phyloP scores from a whole-genome alignment of 208 protist genomes.

The Wallacemonas sp. region DNA sequence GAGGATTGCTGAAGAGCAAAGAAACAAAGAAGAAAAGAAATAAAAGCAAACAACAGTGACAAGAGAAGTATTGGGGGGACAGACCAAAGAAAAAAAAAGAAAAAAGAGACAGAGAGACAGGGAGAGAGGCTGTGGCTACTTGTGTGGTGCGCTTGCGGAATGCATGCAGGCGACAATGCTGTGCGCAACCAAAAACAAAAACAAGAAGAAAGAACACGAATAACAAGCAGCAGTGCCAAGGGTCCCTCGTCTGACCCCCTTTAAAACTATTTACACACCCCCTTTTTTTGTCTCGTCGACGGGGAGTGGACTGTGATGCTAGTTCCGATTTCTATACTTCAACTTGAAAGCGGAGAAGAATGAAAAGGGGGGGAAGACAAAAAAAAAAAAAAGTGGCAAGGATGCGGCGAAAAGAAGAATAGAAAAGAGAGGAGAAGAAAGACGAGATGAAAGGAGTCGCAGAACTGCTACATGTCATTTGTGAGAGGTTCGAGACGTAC shows the following conservation, averaged over 20 bases:
- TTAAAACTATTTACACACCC: no score
- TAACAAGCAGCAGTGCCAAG: no score
- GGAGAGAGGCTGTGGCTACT: no score
- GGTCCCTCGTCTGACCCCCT: no score
- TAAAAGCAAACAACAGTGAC: not conserved
- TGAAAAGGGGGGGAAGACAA: not conserved
- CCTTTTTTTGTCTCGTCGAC: no score
- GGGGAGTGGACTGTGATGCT: no score
- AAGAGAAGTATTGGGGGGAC: not conserved
- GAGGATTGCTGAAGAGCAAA: not conserved
- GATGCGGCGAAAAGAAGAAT: not conserved
- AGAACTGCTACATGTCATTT: not conserved
- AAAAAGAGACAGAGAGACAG: not conserved
- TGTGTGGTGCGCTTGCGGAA: no score
- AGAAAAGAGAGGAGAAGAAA: not conserved
- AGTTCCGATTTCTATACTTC: no score
- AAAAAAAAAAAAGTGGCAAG: not conserved
- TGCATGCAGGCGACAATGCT: no score
- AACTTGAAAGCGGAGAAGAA: not conserved
- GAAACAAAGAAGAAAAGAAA: conserved; percentile 3
- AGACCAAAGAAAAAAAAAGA: not conserved
- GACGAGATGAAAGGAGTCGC: not conserved
- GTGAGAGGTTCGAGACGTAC: not conserved
- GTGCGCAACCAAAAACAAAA: no score
- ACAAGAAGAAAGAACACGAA: no score